Conservation (phyloP, 768 basidiomycete genomes). For the Trametes meyenii region DNA sequence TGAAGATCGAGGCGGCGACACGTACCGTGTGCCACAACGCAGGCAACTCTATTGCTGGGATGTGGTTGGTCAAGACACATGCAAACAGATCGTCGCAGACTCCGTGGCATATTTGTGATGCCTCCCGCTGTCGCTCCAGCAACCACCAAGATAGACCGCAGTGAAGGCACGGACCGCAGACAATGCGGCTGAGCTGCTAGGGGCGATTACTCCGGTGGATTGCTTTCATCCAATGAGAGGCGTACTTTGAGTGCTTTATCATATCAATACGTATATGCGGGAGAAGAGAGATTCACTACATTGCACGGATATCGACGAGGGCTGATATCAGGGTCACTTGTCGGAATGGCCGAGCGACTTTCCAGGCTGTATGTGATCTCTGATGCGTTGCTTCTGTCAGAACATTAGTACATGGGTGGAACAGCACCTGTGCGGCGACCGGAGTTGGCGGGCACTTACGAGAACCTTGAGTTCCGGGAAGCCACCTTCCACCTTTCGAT, state of each 20-base stretch:
- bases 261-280: constrained; percentile 7
- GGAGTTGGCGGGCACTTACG: constrained; percentile 47
- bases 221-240: background rate
- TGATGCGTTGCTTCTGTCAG: constrained; percentile 82
- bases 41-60: background rate
- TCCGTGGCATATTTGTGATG: background rate
- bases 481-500: constrained; percentile 86
- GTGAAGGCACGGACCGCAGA: background rate
- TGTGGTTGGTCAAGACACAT: background rate
- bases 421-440: background rate
- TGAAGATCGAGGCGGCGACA: no score
- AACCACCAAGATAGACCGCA: background rate
- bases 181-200: background rate
- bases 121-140: background rate
- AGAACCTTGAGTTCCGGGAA: constrained; percentile 90
- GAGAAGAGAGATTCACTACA: background rate
- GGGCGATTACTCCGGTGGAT: background rate
- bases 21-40: background rate
- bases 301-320: constrained; percentile 2
- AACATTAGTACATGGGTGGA: background rate
- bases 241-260: background rate
- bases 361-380: constrained; percentile 81
- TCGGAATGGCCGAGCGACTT: constrained; percentile 90
- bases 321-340: constrained; percentile 31
- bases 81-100: background rate